Percentiles rank a stretch among this genome's conserved stretches.
Conservation (phyloP, 352 stramenopile genomes). For the Phytophthora fragariaefolia region DNA sequence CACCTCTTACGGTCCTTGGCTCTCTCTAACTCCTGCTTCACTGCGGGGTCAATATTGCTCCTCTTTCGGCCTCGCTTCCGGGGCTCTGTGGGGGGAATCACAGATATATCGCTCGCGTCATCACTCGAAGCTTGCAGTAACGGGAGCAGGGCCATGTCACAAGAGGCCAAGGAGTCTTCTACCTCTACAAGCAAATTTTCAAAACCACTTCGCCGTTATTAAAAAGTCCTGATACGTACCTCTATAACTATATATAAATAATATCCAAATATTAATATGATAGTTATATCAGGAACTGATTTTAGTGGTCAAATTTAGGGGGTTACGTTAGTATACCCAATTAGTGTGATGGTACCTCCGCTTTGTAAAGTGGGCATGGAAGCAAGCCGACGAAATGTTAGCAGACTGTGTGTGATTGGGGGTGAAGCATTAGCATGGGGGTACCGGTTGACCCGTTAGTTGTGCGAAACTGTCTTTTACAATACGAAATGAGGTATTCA, state of each 20-base stretch:
- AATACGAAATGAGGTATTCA: too few species aligned
- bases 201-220: too few species aligned
- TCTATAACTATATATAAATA: too few species aligned
- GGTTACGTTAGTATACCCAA: background rate
- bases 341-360: background rate
- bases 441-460: too few species aligned
- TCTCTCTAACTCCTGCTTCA: conserved; percentile 2
- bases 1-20: conserved; percentile 16
- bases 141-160: background rate
- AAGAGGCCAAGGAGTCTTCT: background rate
- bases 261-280: too few species aligned
- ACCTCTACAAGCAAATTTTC: background rate
- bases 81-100: background rate
- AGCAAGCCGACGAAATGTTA: too few species aligned
- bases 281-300: too few species aligned
- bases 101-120: background rate
- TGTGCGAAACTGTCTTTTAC: too few species aligned
- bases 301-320: background rate
- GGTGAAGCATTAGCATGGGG: too few species aligned
- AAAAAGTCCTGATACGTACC: too few species aligned
- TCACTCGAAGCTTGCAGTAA: background rate
- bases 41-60: background rate
- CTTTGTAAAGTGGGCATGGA: too few species aligned
- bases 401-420: too few species aligned
- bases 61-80: background rate